phyloP scores from a whole-genome alignment of 2,329 filamentous ascomycete genomes.

The Microcera coccophila region DNA sequence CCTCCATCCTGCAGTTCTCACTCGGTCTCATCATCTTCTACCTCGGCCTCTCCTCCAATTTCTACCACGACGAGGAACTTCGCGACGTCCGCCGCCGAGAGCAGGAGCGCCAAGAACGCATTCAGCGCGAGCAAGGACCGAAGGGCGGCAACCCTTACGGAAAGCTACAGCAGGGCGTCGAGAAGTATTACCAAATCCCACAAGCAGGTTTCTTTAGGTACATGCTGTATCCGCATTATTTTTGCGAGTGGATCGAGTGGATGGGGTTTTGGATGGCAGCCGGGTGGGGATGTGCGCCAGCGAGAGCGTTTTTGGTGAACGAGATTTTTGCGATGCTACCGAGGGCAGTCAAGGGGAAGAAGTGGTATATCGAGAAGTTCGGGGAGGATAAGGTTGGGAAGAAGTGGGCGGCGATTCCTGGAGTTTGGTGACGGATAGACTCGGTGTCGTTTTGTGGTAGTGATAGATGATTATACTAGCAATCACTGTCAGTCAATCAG shows the following conservation, averaged over 20 bases:
- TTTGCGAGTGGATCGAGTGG: conserved; percentile 98
- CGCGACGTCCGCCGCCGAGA: conserved; percentile 78
- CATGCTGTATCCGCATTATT: conserved; percentile 87
- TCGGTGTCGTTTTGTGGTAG: too few species aligned
- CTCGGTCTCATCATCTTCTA: conserved; percentile 72
- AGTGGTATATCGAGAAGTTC: conserved; percentile 87
- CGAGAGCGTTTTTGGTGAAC: conserved; percentile 77
- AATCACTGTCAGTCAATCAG: too few species aligned
- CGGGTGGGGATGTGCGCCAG: conserved; percentile 65
- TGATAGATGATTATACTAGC: too few species aligned
- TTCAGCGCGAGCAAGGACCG: conserved; percentile 38
- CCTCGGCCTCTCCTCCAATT: conserved; percentile 72
- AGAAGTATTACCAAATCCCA: conserved; percentile 86
- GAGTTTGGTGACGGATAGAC: conserved; percentile 47
- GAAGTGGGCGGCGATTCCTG: conserved; percentile 67
- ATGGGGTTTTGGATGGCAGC: conserved; percentile 77
- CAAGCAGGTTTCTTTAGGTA: conserved; percentile 76
- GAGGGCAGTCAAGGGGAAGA: conserved; percentile 71
- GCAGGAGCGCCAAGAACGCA: conserved; percentile 49
- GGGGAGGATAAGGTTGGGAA: conserved; percentile 74
- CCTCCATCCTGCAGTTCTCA: conserved; percentile 46
- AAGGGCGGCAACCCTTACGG: too few species aligned
- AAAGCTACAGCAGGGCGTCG: conserved; percentile 34
- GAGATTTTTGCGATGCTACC: conserved; percentile 89
- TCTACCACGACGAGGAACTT: conserved; percentile 85